Conservation (phyloP, 2,329 filamentous ascomycete species). For the Fusarium phyllophilum region DNA sequence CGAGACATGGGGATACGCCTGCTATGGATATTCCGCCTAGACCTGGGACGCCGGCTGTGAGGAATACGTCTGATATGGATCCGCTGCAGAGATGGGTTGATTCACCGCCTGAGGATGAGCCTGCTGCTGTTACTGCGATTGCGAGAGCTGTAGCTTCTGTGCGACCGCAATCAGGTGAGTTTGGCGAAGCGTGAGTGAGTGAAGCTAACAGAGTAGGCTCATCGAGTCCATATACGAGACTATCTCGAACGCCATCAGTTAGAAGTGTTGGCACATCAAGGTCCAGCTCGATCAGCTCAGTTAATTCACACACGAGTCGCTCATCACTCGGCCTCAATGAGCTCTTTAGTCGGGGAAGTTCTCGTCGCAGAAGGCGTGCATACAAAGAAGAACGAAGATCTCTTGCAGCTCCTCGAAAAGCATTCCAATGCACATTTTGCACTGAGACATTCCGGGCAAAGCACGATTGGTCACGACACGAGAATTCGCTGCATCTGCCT, state of each 20-base stretch:
- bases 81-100: constrained; percentile 47
- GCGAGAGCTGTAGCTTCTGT: constrained; percentile 43
- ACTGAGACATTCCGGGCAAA: constrained; percentile 57
- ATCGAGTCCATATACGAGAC: constrained; percentile 26
- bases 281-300: constrained; percentile 33
- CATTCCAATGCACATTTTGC: constrained; percentile 58
- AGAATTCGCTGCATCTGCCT: constrained; percentile 57
- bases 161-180: constrained; percentile 24
- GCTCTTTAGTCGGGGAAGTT: constrained; percentile 23
- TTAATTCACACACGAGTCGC: constrained; percentile 30
- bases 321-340: constrained; percentile 30
- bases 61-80: constrained; percentile 37
- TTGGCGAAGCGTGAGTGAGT: accelerated
- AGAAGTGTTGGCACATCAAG: constrained; percentile 26
- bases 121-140: constrained; percentile 46
- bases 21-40: constrained; percentile 67
- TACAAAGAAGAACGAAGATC: constrained; percentile 34
- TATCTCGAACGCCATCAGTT: constrained; percentile 24
- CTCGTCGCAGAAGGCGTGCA: constrained; percentile 25
- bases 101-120: constrained; percentile 48
- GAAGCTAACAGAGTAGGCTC: constrained; percentile 10
- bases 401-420: constrained; percentile 23
- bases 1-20: constrained; percentile 6
- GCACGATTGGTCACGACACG: constrained; percentile 61
- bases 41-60: constrained; percentile 50